Percentiles rank a stretch among this genome's conserved stretches.
phyloP scores from a whole-genome alignment of 2,329 filamentous ascomycete species.

The Talaromyces sp. region DNA sequence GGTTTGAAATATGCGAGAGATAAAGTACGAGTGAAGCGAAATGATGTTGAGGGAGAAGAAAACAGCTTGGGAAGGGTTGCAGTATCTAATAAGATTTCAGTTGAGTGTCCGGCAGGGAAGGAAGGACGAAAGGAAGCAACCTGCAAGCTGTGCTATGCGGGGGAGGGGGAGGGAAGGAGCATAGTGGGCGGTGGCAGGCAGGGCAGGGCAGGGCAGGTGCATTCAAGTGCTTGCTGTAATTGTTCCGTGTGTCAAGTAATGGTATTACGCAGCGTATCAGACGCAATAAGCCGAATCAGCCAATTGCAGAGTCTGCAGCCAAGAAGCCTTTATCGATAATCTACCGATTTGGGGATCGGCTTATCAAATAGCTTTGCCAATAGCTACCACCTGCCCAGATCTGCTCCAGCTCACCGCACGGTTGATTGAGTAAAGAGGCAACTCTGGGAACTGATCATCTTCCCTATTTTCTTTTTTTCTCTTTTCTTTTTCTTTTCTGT shows the following conservation, averaged over 20 bases:
- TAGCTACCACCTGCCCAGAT: neutral
- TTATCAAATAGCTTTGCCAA: conserved; percentile 14
- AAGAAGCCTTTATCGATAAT: neutral
- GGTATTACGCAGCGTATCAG: neutral
- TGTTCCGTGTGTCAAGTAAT: neutral
- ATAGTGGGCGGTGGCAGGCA: neutral
- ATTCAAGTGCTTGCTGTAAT: too few species aligned
- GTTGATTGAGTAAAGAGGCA: conserved; percentile 11
- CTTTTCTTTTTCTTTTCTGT: neutral
- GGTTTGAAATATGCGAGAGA: neutral
- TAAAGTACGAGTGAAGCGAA: neutral
- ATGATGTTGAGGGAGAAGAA: neutral
- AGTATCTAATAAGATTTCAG: neutral
- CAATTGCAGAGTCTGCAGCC: neutral
- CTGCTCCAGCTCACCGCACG: conserved; percentile 12
- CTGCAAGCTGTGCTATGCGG: neutral
- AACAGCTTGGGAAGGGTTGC: neutral
- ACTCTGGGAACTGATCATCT: neutral
- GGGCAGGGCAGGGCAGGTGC: too few species aligned
- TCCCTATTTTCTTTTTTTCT: neutral
- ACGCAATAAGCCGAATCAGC: neutral
- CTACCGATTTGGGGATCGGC: neutral
- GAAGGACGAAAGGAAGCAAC: neutral
- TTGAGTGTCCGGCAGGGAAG: neutral
- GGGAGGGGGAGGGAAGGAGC: neutral